A percentile compares a stretch with the other conserved stretches of the same genome.
Evolutionary conservation across 2,329 filamentous ascomycete genomes (phyloP).

Genomic region (Hypoxylon sp.): DNA sequence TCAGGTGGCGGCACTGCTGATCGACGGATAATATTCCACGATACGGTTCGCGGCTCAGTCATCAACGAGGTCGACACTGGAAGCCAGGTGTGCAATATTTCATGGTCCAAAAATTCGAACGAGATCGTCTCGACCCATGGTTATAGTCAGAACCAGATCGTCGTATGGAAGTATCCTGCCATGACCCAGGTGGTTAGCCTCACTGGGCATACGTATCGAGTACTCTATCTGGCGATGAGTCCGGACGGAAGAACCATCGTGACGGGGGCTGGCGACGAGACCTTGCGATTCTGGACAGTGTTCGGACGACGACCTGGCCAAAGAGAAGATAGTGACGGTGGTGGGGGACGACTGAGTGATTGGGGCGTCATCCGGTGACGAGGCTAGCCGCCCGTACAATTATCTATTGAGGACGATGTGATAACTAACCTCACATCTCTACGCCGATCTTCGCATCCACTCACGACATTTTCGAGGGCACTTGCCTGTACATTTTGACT

Average conservation of each 20-base stretch:
- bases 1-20: conserved; percentile 97
- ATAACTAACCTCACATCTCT: conserved; percentile 30
- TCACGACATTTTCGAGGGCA: conserved; percentile 41
- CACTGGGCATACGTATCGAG: conserved; percentile 96
- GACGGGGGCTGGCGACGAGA: conserved; percentile 96
- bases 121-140: conserved; percentile 98
- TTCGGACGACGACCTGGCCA: conserved; percentile 85
- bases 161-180: conserved; percentile 98
- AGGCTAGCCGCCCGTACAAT: conserved; percentile 10
- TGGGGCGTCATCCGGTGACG: conserved; percentile 84
- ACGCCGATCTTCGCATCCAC: conserved; percentile 24
- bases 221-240: conserved; percentile 96
- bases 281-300: conserved; percentile 94
- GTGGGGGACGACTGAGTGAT: conserved; percentile 73
- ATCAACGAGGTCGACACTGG: conserved; percentile 95
- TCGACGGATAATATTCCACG: conserved; percentile 97
- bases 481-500: conserved; percentile 42
- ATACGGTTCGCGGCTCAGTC: conserved; percentile 84
- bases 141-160: conserved; percentile 98
- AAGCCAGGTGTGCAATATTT: conserved; percentile 97
- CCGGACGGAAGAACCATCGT: conserved; percentile 94
- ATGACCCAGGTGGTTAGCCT: conserved; percentile 97
- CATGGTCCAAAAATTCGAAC: conserved; percentile 97
- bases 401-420: conserved; percentile 32
- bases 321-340: conserved; percentile 73